Conservation (phyloP, 2,329 filamentous ascomycete species). For the Pezicula neosporulosa region DNA sequence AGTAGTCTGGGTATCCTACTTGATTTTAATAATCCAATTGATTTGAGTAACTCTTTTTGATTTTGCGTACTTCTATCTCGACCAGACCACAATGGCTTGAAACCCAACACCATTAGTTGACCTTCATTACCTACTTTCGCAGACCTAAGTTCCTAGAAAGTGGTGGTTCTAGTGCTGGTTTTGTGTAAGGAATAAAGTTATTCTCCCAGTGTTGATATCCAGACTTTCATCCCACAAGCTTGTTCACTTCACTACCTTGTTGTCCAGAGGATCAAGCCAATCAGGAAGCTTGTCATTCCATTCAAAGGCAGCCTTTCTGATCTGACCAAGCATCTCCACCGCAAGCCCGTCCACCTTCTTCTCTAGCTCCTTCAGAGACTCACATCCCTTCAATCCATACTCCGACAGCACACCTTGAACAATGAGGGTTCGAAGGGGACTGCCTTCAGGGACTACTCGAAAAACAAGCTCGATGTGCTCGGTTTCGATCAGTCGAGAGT, state of each 20-base stretch:
- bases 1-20: too few relatives aligned
- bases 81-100: too few relatives aligned
- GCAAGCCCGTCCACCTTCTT: constrained; percentile 8
- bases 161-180: too few relatives aligned
- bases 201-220: too few relatives aligned
- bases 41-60: too few relatives aligned
- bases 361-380: not conserved
- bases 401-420: constrained; percentile 1
- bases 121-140: too few relatives aligned
- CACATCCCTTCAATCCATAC: not conserved
- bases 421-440: constrained; percentile 2
- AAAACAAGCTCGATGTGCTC: constrained; percentile 7
- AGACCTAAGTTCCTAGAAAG: too few relatives aligned
- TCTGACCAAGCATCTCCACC: constrained; percentile 4
- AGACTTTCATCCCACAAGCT: too few relatives aligned
- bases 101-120: too few relatives aligned
- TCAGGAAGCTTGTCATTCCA: not conserved
- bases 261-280: not conserved
- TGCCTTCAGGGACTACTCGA: constrained; percentile 1
- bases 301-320: not conserved
- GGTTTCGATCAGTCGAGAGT: not conserved
- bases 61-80: too few relatives aligned
- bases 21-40: too few relatives aligned
- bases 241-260: not conserved
- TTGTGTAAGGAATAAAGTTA: too few relatives aligned